Percentiles rank a stretch among this genome's conserved stretches.
Evolutionary conservation across 495 filamentous ascomycete species (phyloP).

Genomic region (Immersiella caudata): DNA sequence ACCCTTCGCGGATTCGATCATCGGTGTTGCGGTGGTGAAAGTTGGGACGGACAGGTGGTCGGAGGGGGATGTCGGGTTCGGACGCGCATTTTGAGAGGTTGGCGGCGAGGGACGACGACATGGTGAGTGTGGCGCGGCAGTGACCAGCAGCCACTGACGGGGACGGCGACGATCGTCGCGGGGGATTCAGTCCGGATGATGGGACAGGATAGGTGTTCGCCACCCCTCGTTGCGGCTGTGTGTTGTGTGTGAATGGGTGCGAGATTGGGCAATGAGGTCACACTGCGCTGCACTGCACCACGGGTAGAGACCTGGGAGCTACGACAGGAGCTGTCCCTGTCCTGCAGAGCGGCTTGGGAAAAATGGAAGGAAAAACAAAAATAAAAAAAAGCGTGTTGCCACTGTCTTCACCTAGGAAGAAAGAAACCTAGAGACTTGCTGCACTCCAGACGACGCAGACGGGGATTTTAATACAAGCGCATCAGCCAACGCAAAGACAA

Average conservation of each 20-base stretch:
- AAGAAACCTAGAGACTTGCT: not conserved
- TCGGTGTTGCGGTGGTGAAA: conserved; percentile 50
- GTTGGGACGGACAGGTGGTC: conserved; percentile 38
- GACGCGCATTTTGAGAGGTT: conserved; percentile 30
- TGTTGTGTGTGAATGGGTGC: not conserved
- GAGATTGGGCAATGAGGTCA: conserved; percentile 1
- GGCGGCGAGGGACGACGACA: conserved; percentile 24
- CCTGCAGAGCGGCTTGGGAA: not conserved
- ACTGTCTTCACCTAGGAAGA: not conserved
- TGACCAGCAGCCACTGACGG: not conserved
- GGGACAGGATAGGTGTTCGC: not conserved
- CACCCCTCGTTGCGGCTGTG: not conserved
- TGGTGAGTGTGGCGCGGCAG: conserved; percentile 28
- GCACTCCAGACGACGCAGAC: not conserved
- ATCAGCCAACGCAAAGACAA: not conserved
- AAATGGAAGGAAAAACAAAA: not conserved
- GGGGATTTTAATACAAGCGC: not conserved
- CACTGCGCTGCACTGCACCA: not conserved
- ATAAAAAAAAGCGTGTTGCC: not conserved
- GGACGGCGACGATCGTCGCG: conserved; percentile 15
- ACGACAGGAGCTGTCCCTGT: not conserved
- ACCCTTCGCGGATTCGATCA: conserved; percentile 50
- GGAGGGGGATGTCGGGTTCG: conserved; percentile 28
- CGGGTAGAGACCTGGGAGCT: not conserved
- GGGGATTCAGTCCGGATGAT: not conserved